Evolutionary conservation across 1,284 basidiomycete genomes (phyloP), one percentile per base, ranked within the genome.

Genomic region (Papiliotrema laurentii): DNA sequence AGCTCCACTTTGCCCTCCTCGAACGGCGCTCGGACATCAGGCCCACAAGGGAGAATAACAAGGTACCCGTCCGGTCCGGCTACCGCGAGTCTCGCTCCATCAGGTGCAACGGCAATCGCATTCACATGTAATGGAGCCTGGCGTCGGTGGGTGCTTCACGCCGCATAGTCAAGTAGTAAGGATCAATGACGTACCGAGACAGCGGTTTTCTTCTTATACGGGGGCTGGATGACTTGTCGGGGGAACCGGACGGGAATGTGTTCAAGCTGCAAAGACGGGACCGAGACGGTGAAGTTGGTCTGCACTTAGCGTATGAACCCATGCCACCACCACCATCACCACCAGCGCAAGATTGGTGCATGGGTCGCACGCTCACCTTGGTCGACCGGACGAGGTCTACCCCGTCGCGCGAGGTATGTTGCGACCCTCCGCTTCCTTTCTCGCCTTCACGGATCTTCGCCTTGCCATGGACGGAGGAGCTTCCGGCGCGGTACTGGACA

Each of bases 31-130:
- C 53, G 50, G 1, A 41, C 36, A 3, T 49, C 49, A 16, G 54
- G 27, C n/a, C 43, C 28, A 22, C 58, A 57, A 1, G 69, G 51
- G 5, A 73, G 49, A 19, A 74, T 63, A 2, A 63, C 60, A 35
- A 60, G 66, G 39, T 66, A 72, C 2, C 75, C 76, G 54, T 77
- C 72, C 9, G 64, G 61, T 1, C 74, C 74, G 6, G 68, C 74
- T 3, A 74, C 54, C 10, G 71, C 69, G 24, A 73, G 38, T n/a
- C 66, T 54, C 0, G 46, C 41, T 1, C 58, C 53, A 37, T 68
- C 61, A 5, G 57, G 58, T 3, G 72, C 70, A 21, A 69, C 48
- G 19, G 64, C 67, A 31, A 76, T 56, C 3, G 58, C 38, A 49
- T 73, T 71, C 50, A 76, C 63, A 34, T 61, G 56, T 9, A 71